Evolutionary conservation across 192 early-diverging fungal species (phyloP), one percentile per base, ranked within the genome.

Genomic region (Podila epigama): DNA sequence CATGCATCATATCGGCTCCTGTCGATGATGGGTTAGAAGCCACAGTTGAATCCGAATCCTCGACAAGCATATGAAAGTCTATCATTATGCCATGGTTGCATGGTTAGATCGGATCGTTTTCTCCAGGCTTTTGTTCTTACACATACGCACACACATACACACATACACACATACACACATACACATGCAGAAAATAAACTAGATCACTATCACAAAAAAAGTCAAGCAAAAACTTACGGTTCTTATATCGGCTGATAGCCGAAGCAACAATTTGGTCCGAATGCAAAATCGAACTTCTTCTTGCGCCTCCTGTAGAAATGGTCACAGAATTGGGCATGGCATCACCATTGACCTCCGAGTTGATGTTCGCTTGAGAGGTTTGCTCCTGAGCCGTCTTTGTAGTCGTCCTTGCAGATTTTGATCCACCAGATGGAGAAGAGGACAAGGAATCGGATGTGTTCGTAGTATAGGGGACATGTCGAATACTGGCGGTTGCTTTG

Each of bases 181-280:
- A n/a, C n/a, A n/a, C n/a, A n/a, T n/a, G n/a, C n/a, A n/a, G n/a
- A n/a, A n/a, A n/a, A n/a, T n/a, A n/a, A n/a, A 56, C 60, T 50
- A 11, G 32, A 7, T 6, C 33, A 12, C 51, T 32, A 67, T 13
- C 63, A 44, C 54, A 35, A 28, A 22, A 20, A 18, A 12, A 53
- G 20, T 12, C 37, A 44, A 16, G 20, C n/a, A 5, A 22, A n/a
- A 4, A 59, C 79, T 75, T 84, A 84, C 82, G 80, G 41, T 80
- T 80, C 40, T 81, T 81, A 64, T 84, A 84, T 28, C 80, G 73
- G 36, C 44, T 51, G 20, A 73, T 73, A 5, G 75, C 57, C 35
- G 82, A 69, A 28, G 64, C 67, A 13, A 84, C 68, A 44, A 84
- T 75, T 73, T 71, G 62, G 15, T 84, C 82, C 60, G 82, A 81